Evolutionary conservation across 2,329 filamentous ascomycete species (phyloP).

Genomic region (Myotisia sp.): DNA sequence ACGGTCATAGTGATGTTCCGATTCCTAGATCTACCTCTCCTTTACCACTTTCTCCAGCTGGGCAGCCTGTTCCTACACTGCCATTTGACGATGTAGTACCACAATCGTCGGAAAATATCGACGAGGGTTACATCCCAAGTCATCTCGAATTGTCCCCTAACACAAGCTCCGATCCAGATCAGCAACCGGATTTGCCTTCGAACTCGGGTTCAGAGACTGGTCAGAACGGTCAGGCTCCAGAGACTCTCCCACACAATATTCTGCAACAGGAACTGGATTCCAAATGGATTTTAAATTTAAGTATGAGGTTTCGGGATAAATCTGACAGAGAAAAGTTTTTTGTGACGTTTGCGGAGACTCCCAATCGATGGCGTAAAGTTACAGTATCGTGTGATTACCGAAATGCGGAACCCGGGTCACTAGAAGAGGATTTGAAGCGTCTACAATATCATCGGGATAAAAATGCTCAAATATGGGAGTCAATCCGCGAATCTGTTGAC

Average conservation of each 20-base stretch:
- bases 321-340: conserved; percentile 96
- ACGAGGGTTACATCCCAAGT: background rate
- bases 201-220: too few species aligned
- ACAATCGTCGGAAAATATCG: background rate
- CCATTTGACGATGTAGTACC: conserved; percentile 24
- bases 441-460: conserved; percentile 82
- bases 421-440: conserved; percentile 67
- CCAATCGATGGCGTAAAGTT: conserved; percentile 68
- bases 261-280: conserved; percentile 54
- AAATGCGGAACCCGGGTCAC: conserved; percentile 59
- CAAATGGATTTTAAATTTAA: conserved; percentile 91
- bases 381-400: conserved; percentile 92
- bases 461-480: conserved; percentile 82
- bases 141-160: background rate
- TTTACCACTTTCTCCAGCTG: conserved; percentile 24
- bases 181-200: background rate
- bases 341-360: conserved; percentile 74
- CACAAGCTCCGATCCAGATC: background rate
- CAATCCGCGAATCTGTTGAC: conserved; percentile 77
- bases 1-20: conserved; percentile 32
- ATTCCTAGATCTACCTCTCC: conserved; percentile 32
- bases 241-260: conserved; percentile 18
- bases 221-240: conserved; percentile 18
- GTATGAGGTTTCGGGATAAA: conserved; percentile 93
- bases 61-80: conserved; percentile 30